These are phyloP conservation scores for Metarhizium brunneum DNA, from an alignment of 2,329 filamentous ascomycete genomes.

Conservation along the genomic window DNA sequence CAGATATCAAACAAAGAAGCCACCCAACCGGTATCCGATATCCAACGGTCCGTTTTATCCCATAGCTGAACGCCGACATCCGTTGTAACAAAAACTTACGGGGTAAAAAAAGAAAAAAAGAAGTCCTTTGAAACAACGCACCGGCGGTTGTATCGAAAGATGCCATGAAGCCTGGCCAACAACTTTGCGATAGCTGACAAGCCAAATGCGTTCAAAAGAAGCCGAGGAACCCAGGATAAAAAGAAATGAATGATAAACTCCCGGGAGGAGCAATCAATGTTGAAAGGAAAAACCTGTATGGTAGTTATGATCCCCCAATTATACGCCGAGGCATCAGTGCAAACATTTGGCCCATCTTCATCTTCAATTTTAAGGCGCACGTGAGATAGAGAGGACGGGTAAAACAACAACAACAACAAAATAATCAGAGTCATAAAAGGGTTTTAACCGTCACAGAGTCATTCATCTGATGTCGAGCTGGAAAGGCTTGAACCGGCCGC, in stretches of 20 bases:
- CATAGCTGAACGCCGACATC: slow-evolving; percentile 3
- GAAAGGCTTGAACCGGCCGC: slow-evolving; percentile 75
- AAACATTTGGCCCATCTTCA: neutral
- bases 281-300: neutral
- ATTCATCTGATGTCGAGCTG: slow-evolving; percentile 57
- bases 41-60: slow-evolving; percentile 4
- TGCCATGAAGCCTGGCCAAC: neutral
- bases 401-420: too few relatives aligned
- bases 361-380: neutral
- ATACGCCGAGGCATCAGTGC: slow-evolving; percentile 1
- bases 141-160: neutral
- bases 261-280: neutral
- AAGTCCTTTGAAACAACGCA: neutral
- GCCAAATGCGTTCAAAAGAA: neutral
- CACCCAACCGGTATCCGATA: neutral
- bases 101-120: neutral
- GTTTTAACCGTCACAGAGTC: slow-evolving; percentile 5
- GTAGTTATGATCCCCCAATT: neutral
- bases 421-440: neutral
- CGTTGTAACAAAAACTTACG: neutral
- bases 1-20: slow-evolving; percentile 2
- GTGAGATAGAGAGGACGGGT: neutral
- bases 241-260: neutral
- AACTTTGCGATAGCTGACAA: neutral
- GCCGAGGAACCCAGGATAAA: neutral